Conservation (phyloP, 2,329 filamentous ascomycete species). For the Pestalotiopsis sp. region DNA sequence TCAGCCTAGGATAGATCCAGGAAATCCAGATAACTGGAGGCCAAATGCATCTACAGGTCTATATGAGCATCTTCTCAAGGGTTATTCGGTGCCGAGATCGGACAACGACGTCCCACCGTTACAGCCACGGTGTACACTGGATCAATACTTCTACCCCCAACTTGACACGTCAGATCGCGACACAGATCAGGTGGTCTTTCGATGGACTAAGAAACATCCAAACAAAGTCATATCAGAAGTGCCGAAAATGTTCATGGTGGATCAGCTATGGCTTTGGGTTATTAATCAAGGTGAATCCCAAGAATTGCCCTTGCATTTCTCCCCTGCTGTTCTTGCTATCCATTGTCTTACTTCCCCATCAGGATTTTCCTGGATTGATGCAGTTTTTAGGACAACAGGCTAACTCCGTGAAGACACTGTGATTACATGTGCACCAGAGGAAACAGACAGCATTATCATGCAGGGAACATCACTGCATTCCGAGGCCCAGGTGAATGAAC, state of each 20-base stretch:
- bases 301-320: not conserved
- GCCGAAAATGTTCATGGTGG: conserved; percentile 8
- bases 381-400: not conserved
- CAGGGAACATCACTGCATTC: not conserved
- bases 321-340: not conserved
- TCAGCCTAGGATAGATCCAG: not conserved
- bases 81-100: not conserved
- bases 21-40: not conserved
- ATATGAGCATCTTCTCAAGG: not conserved
- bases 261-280: conserved; percentile 10
- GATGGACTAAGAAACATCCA: not conserved
- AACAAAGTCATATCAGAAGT: not conserved
- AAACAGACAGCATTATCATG: not conserved
- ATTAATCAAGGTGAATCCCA: not conserved
- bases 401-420: not conserved
- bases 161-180: not conserved
- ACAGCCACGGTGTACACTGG: not conserved
- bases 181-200: not conserved
- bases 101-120: not conserved
- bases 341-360: too few relatives aligned
- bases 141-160: not conserved
- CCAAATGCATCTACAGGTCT: not conserved
- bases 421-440: not conserved
- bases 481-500: not conserved
- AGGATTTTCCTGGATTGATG: too few relatives aligned